Evolutionary conservation across 306 rosid genomes (phyloP).

Genomic region (Ceratonia siliqua): DNA sequence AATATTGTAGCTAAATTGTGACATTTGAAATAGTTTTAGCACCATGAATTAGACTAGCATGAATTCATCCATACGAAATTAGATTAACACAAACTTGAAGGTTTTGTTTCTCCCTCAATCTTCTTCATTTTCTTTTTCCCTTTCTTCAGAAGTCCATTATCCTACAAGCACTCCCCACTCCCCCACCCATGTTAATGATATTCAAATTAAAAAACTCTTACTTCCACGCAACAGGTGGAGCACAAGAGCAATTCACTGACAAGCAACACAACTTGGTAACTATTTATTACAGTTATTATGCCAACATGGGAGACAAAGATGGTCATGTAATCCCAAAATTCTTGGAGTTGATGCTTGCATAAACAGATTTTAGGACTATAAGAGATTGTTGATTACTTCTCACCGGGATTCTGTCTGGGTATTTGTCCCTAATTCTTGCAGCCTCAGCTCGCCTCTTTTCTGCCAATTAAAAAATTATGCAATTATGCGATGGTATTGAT

Average conservation of each 20-base stretch:
- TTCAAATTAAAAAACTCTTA: background rate
- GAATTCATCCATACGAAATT: background rate
- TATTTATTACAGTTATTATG: background rate
- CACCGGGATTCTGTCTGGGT: conserved; percentile 64
- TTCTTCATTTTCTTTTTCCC: background rate
- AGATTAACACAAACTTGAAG: background rate
- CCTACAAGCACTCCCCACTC: background rate
- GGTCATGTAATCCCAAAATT: background rate
- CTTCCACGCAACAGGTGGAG: background rate
- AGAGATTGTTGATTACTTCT: conserved; percentile 25
- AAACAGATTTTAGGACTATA: background rate
- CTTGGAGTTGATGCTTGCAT: background rate
- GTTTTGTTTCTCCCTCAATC: background rate
- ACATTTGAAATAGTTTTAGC: background rate
- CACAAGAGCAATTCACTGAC: background rate
- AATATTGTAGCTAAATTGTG: background rate
- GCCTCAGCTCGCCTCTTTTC: conserved; percentile 63
- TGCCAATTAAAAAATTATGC: conserved; percentile 14
- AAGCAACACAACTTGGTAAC: background rate
- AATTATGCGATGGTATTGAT: background rate
- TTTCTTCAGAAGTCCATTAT: background rate
- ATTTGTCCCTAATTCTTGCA: conserved; percentile 45
- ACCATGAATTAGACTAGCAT: background rate
- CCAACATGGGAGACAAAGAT: background rate
- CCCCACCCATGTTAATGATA: background rate